Evolutionary conservation across 2,329 filamentous ascomycete genomes (phyloP), one percentile per base, ranked within the genome.

Genomic region (Alternaria longipes): DNA sequence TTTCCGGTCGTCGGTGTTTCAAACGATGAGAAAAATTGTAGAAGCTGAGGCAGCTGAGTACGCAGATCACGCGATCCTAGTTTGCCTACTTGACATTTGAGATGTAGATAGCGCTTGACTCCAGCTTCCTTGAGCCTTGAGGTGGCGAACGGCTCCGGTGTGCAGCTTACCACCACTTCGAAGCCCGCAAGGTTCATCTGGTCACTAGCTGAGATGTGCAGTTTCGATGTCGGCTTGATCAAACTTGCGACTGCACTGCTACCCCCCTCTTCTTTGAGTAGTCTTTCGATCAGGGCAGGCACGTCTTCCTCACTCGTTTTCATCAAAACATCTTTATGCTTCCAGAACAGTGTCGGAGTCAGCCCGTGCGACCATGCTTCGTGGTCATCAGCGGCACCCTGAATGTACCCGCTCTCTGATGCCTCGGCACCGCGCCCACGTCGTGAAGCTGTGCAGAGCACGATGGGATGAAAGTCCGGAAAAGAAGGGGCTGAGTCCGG

Each of bases 371-470:
- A 90, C 95, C 95, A 99, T 68, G 92, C 92, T 82, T 99, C 95
- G 12, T 91, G 92, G 76, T 99, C 95, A 78, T 99, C 95, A 2
- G 91, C 95, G 0, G 94, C 94, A 52, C 95, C 95, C 79, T 98
- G 95, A 60, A 99, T 90, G 74, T 99, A 99, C 6, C 89, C 89
- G 3, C 86, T 87, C 73, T 90, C 89, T 28, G 87, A 87, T 68
- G 87, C 83, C 75, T 94, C 92, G 3, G 86, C 88, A 12, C 89
- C 90, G 2, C 81, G 81, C 1, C 93, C 89, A 16, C 90, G 85
- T 32, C 89, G 86, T 1, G 93, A 97, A 12, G 93, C 91, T 1
- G 93, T 97, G 74, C 92, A 95, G 73, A 95, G 91, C 22, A 98
- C 86, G 3, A 98, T 81, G 0, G 92, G 88, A 68, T 91, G 85